Evolutionary conservation across 2,329 filamentous ascomycete genomes (phyloP).

Genomic region (Aspergillus quadricinctus): DNA sequence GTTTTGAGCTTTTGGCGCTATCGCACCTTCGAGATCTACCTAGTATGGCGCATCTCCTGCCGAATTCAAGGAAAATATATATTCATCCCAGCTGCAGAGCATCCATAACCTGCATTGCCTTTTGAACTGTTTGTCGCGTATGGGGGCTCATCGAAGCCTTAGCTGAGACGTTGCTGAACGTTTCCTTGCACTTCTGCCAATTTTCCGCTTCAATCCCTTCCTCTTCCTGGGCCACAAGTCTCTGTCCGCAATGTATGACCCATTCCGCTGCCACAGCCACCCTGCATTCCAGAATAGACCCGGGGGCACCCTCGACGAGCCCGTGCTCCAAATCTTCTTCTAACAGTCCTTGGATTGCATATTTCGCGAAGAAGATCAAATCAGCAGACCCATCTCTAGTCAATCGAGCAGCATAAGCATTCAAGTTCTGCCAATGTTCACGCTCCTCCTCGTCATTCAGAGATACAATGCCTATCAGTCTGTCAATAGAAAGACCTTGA

Average conservation of each 20-base stretch:
- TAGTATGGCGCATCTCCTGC: not conserved
- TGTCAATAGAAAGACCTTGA: not conserved
- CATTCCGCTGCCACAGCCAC: not conserved
- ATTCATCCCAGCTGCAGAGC: not conserved
- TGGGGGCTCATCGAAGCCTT: not conserved
- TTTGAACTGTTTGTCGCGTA: not conserved
- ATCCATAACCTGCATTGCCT: not conserved
- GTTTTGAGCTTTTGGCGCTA: not conserved
- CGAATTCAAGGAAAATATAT: too few species aligned
- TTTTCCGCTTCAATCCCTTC: not conserved
- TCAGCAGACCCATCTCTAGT: not conserved
- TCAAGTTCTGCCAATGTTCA: not conserved
- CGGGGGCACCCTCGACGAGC: not conserved
- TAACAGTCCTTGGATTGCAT: not conserved
- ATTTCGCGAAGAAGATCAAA: not conserved
- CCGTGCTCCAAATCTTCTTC: not conserved
- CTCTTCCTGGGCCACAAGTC: not conserved
- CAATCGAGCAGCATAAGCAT: not conserved
- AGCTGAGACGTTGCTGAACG: not conserved
- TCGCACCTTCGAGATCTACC: not conserved
- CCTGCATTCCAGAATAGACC: not conserved
- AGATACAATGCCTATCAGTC: not conserved
- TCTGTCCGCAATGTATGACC: not conserved
- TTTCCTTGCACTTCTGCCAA: not conserved
- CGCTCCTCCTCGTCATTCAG: not conserved